Base-by-base conservation (phyloP, 1,284 basidiomycete species). In the Blastosporella zonata region DNA sequence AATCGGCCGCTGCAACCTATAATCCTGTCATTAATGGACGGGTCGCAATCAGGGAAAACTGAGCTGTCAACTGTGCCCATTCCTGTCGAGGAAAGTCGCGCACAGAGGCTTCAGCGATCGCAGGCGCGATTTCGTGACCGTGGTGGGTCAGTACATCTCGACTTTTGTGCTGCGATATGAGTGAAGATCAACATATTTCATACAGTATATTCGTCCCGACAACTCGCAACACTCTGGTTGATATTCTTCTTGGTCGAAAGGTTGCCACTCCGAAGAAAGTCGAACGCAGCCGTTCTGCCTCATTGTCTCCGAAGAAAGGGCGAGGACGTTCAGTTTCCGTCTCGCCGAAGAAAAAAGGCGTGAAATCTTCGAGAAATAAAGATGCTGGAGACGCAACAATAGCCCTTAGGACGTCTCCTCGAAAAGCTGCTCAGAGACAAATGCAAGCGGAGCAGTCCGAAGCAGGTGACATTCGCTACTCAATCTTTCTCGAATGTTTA, bases 81-180 rank as follows among this genome's bases (percentile, higher is more conserved):
- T 21, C 50, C 59, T 5, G 75, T 78, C 17, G 73, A 78, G 46
- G 78, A 77, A 39, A 84, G 82, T 59, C 70, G 78, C 40, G 72
- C 74, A 0, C 66, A 79, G 40, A 75, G 82, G 35, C 58, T 76
- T 10, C 70, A 80, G 54, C 72, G 79, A 31, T 79, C 77, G 49
- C 78, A 83, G 55, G 70, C 79, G 33, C 70, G 82, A 23, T 79
- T 81, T 59, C 72, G 82, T 38, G 78, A 82, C 62, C 74, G 82
- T 43, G 82, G 82, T 53, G 82, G 81, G 82, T 83, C 34, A 53
- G 77, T 69, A 21, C 17, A n/a, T 28, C 10, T 37, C 22, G 29
- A 23, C 1, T 23, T 15, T 1, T 12, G 2, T 12, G 6, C 12
- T 8, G 17, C 20, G 21, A 35, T 21, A 4, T 21, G 7, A 27